phyloP scores from a whole-genome alignment of 352 stramenopile genomes.

The Aphanomyces invadans region DNA sequence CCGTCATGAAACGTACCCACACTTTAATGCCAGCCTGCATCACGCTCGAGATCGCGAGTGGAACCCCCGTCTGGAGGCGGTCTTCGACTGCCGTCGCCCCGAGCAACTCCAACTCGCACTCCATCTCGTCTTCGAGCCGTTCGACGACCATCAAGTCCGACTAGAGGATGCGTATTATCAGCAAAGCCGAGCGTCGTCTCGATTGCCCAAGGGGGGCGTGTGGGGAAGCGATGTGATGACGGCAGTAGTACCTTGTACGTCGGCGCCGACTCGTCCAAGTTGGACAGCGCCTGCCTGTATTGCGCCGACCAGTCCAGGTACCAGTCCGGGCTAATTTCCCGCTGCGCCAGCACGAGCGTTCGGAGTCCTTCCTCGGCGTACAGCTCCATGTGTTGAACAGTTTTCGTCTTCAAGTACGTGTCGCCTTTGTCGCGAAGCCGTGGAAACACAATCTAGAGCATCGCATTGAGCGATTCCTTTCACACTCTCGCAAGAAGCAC shows the following conservation, averaged over 20 bases:
- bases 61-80: constrained; percentile 68
- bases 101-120: constrained; percentile 60
- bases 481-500: too few relatives aligned
- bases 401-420: constrained; percentile 31
- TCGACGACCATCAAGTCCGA: constrained; percentile 65
- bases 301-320: constrained; percentile 67
- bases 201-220: too few relatives aligned
- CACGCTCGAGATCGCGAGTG: constrained; percentile 63
- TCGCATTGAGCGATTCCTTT: neutral
- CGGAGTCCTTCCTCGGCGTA: constrained; percentile 82
- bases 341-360: constrained; percentile 84
- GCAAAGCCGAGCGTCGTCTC: neutral
- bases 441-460: constrained; percentile 43
- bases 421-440: constrained; percentile 42
- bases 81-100: constrained; percentile 80
- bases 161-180: constrained; percentile 32
- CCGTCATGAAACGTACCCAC: constrained; percentile 47
- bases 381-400: constrained; percentile 67
- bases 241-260: constrained; percentile 21
- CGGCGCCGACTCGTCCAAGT: constrained; percentile 46
- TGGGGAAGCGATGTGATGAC: too few relatives aligned
- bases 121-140: constrained; percentile 72
- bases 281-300: constrained; percentile 63
- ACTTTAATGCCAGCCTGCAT: constrained; percentile 73
- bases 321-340: constrained; percentile 50